These are phyloP conservation scores for Fraxinus cuspidata DNA, from an alignment of 257 asterid genomes.

Conservation along the genomic window DNA sequence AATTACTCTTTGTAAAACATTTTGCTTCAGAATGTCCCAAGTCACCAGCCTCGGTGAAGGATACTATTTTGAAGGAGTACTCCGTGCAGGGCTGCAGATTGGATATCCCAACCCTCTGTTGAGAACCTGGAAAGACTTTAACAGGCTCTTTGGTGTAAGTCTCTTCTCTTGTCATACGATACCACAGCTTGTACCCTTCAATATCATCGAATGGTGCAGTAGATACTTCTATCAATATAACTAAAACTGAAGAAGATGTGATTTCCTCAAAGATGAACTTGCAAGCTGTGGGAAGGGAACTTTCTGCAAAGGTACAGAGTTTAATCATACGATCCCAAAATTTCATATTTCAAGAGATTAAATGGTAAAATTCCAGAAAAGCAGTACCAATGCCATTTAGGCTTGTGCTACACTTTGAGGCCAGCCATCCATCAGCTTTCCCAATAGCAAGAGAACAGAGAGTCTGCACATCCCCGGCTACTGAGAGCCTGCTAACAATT, in stretches of 20 bases:
- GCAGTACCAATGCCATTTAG: conserved; percentile 45
- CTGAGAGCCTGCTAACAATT: conserved; percentile 74
- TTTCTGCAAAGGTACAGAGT: conserved; percentile 49
- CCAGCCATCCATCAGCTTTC: conserved; percentile 64
- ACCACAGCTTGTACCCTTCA: conserved; percentile 87
- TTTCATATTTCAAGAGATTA: conserved; percentile 5
- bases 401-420: conserved; percentile 39
- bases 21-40: conserved; percentile 80
- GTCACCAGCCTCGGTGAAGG: conserved; percentile 62
- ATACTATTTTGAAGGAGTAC: conserved; percentile 67
- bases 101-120: conserved; percentile 68
- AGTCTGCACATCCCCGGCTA: conserved; percentile 67
- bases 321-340: too few species aligned
- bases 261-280: conserved; percentile 77
- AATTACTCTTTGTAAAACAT: conserved; percentile 32
- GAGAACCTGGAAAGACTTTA: conserved; percentile 63
- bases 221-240: conserved; percentile 65
- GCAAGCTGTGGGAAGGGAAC: conserved; percentile 82
- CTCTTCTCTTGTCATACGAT: conserved; percentile 71
- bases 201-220: conserved; percentile 40
- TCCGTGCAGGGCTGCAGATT: conserved; percentile 80
- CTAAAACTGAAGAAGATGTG: conserved; percentile 50
- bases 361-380: conserved; percentile 10
- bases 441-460: conserved; percentile 79
- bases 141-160: conserved; percentile 62